Percentiles rank a stretch among this genome's conserved stretches.
phyloP scores from a whole-genome alignment of 768 basidiomycete species.

The Kwoniella bestiolae region DNA sequence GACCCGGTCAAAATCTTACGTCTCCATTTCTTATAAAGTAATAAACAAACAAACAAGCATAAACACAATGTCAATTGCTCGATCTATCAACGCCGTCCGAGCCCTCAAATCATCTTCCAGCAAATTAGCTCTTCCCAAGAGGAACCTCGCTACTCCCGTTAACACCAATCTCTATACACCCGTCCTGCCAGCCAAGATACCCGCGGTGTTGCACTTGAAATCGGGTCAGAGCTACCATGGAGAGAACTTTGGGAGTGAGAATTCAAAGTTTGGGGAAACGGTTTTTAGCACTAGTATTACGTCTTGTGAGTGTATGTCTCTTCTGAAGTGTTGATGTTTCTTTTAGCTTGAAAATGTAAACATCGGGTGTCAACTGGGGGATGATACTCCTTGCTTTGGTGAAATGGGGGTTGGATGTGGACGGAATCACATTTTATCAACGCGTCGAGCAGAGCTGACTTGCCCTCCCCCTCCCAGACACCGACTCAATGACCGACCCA shows the following conservation, averaged over 20 bases:
- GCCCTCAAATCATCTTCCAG: constrained; percentile 18
- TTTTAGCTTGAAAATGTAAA: too few species aligned
- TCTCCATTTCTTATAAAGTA: neutral
- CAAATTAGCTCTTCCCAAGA: constrained; percentile 31
- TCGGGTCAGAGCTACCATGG: constrained; percentile 91
- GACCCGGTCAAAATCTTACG: neutral
- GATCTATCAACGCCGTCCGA: constrained; percentile 31
- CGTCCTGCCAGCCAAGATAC: constrained; percentile 58
- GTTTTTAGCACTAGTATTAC: constrained; percentile 99
- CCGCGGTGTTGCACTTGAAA: constrained; percentile 88
- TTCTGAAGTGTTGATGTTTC: too few species aligned
- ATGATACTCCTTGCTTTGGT: too few species aligned
- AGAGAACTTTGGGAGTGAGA: constrained; percentile 83
- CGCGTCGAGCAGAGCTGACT: too few species aligned
- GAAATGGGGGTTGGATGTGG: too few species aligned
- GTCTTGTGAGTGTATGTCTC: constrained; percentile 88
- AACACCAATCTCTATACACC: constrained; percentile 40
- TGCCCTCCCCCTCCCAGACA: constrained; percentile 65
- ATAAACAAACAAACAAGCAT: constrained; percentile 4
- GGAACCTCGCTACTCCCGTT: constrained; percentile 48
- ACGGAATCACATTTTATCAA: too few species aligned
- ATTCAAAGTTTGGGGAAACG: constrained; percentile 90
- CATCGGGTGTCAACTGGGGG: too few species aligned
- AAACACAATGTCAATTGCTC: constrained; percentile 1
- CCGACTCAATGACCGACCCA: constrained; percentile 99